phyloP scores from a whole-genome alignment of 2,329 filamentous ascomycete genomes.

The Ceratocystiopsis minuta region DNA sequence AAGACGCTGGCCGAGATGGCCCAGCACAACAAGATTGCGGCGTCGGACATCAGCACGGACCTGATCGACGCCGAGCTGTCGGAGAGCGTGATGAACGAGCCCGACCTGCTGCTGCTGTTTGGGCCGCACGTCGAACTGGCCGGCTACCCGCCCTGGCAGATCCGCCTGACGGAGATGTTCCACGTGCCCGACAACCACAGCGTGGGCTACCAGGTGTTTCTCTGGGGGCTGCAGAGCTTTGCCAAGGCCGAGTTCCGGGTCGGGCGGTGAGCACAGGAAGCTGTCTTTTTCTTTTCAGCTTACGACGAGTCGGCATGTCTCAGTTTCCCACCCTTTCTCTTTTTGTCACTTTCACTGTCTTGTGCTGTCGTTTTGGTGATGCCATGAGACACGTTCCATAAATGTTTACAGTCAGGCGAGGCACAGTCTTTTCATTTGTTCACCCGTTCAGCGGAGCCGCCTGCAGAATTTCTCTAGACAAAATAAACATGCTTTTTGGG shows the following conservation, averaged over 20 bases:
- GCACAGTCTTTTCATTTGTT: too few relatives aligned
- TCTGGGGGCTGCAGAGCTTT: conserved; percentile 68
- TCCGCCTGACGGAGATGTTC: conserved; percentile 88
- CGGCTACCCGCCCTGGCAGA: conserved; percentile 93
- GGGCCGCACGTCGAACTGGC: conserved; percentile 66
- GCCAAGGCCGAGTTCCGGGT: conserved; percentile 78
- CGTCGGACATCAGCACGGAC: conserved; percentile 67
- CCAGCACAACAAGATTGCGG: conserved; percentile 65
- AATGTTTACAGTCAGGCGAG: too few relatives aligned
- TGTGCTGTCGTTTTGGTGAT: too few relatives aligned
- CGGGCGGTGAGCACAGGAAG: conserved; percentile 42
- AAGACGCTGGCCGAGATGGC: conserved; percentile 91
- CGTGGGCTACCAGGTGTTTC: conserved; percentile 87
- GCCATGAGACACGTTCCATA: too few relatives aligned
- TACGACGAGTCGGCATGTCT: too few relatives aligned
- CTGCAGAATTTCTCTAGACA: too few relatives aligned
- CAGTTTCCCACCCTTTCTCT: too few relatives aligned
- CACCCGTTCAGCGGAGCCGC: too few relatives aligned
- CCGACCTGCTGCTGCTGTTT: conserved; percentile 78
- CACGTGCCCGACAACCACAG: conserved; percentile 56
- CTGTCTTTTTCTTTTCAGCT: background rate
- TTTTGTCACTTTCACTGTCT: too few relatives aligned
- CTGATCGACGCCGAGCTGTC: conserved; percentile 78
- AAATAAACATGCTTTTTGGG: too few relatives aligned
- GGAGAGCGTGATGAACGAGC: conserved; percentile 66